Evolutionary conservation across 495 filamentous ascomycete genomes (phyloP).

Genomic region (Lichenothelia convexa): DNA sequence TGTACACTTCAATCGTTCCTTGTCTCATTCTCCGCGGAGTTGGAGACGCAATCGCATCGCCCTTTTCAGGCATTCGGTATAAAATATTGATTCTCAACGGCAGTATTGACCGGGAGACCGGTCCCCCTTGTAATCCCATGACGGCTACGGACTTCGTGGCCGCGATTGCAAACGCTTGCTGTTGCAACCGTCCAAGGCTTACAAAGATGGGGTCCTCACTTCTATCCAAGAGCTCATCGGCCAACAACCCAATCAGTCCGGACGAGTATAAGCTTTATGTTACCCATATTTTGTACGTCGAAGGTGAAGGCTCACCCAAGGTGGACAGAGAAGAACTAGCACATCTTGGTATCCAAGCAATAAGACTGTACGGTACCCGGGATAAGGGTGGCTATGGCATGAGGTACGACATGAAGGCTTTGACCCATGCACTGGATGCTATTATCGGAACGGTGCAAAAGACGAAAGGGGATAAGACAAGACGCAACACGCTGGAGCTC

Average conservation of each 20-base stretch:
- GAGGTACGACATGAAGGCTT: constrained; percentile 58
- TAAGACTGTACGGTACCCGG: constrained; percentile 57
- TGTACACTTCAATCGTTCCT: constrained; percentile 62
- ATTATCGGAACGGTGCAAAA: constrained; percentile 54
- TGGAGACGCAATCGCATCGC: constrained; percentile 31
- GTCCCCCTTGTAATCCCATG: constrained; percentile 38
- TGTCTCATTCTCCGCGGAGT: constrained; percentile 49
- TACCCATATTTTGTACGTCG: constrained; percentile 69
- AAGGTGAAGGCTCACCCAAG: constrained; percentile 47
- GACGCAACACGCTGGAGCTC: constrained; percentile 62
- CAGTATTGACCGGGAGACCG: constrained; percentile 69
- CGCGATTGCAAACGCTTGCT: constrained; percentile 53
- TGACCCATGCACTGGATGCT: constrained; percentile 59
- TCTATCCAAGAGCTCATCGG: too few species aligned
- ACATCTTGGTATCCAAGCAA: constrained; percentile 51
- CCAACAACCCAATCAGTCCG: too few species aligned
- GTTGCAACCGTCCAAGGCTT: constrained; percentile 21
- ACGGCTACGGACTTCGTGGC: constrained; percentile 59
- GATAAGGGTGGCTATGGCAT: constrained; percentile 33
- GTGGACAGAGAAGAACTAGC: constrained; percentile 49
- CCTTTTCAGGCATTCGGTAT: constrained; percentile 27
- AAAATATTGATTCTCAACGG: constrained; percentile 83
- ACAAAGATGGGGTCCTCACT: not conserved
- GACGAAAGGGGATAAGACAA: constrained; percentile 37
- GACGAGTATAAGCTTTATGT: constrained; percentile 43